A percentile compares a stretch with the other conserved stretches of the same genome.
Evolutionary conservation across 2,329 filamentous ascomycete genomes (phyloP).

Genomic region (Hypoxylon rubiginosum): DNA sequence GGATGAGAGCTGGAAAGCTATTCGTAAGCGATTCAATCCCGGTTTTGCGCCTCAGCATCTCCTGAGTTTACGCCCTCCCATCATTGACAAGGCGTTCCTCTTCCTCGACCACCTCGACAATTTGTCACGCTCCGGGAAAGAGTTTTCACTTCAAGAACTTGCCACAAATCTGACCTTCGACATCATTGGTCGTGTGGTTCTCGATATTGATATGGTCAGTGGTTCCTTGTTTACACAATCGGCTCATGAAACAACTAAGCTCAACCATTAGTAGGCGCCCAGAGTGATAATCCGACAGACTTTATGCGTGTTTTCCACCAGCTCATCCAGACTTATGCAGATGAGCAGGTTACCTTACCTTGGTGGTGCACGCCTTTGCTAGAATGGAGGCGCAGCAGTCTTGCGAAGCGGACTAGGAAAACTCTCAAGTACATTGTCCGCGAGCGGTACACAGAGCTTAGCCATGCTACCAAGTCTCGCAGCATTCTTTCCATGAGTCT

Average conservation of each 20-base stretch:
- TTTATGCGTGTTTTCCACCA: constrained; percentile 24
- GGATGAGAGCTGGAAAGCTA: constrained; percentile 30
- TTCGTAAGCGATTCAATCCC: constrained; percentile 30
- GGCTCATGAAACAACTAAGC: not conserved
- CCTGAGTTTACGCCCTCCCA: constrained; percentile 29
- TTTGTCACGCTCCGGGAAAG: constrained; percentile 13
- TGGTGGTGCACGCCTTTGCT: constrained; percentile 27
- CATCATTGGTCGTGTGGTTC: constrained; percentile 32
- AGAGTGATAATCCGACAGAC: constrained; percentile 17
- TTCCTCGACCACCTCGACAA: constrained; percentile 33
- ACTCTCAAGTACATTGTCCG: constrained; percentile 17
- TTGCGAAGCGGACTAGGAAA: constrained; percentile 6
- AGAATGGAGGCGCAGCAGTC: constrained; percentile 15
- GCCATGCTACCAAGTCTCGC: constrained; percentile 24
- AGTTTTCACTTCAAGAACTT: constrained; percentile 27
- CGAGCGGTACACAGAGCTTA: constrained; percentile 9
- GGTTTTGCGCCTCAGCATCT: constrained; percentile 36
- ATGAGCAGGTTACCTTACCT: constrained; percentile 24
- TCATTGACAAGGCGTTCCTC: constrained; percentile 32
- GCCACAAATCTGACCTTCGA: constrained; percentile 37
- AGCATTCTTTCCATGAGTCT: constrained; percentile 36
- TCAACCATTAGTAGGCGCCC: not conserved
- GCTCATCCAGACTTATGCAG: constrained; percentile 25
- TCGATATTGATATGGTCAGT: constrained; percentile 23
- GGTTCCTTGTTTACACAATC: not conserved